Base-by-base conservation (phyloP, 177 flowering plant species). In the Vitis hybrid region DNA sequence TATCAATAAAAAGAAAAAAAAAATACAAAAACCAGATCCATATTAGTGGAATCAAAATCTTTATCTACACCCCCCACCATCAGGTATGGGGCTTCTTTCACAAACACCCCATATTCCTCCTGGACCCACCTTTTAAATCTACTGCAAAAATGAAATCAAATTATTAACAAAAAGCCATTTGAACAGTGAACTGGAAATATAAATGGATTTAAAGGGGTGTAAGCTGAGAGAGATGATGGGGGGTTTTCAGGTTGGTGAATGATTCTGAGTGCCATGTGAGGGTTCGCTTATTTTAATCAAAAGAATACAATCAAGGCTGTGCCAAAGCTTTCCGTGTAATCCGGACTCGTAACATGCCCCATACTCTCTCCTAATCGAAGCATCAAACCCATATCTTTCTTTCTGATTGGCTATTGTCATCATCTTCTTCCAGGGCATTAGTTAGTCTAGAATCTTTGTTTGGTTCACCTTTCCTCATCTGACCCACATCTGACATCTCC, bases 251-350 rank as follows among this genome's bases (percentile, higher is more conserved):
- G 68, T 74, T 73, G 80, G 74, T 66, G 51, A 65, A 72, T 76
- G 70, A 73, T 72, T 76, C 67, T 65, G 49, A 60, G 48, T 8
- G 68, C 75, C 82, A 80, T 80, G 80, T 80, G 82, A 70, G 65
- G 63, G 14, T 16, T 61, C 20, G 52, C 10, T 7, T 62, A 71
- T 71, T 71, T 71, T 52, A 59, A 67, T 16, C 67, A 62, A 19
- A 72, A 73, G 22, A 73, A 73, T 1, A 70, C 70, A 71, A 55
- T 31, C 33, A 60, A 29, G 60, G 59, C 68, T 22, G 60, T 19
- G 69, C 16, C 72, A 59, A 71, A 69, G 15, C 51, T 60, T 53
- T 53, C 74, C 68, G 69, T 45, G 56, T 62, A 69, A 75, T 75
- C 78, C 71, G 76, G 69, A 22, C n/a, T 53, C 11, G 33, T 66